A percentile compares a stretch with the other conserved stretches of the same genome.
These are phyloP conservation scores for Backusella psychrophila DNA, from an alignment of 192 early-diverging fungal genomes.

Conservation along the genomic window DNA sequence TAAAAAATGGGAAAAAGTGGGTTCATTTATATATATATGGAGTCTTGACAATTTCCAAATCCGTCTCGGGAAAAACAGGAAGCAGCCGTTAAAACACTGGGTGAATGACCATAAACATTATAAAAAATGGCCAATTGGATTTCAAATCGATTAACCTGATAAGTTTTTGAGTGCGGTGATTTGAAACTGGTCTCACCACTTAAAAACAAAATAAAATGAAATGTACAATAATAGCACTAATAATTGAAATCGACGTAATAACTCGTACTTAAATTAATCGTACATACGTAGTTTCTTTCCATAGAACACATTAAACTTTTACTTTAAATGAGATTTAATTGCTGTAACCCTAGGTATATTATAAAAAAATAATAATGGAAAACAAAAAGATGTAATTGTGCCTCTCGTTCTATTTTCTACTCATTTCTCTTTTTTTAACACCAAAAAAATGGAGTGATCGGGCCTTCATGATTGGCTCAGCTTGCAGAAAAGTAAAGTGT, in stretches of 20 bases:
- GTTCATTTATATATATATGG: background rate
- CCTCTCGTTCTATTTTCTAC: background rate
- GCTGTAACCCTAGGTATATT: too few relatives aligned
- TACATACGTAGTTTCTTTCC: background rate
- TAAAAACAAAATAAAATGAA: background rate
- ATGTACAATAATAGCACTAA: background rate
- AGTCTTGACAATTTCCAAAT: background rate
- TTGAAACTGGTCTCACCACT: background rate
- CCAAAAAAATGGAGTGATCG: background rate
- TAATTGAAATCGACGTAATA: background rate
- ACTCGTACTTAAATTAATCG: background rate
- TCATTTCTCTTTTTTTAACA: background rate
- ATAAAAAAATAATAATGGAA: background rate
- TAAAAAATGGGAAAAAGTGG: background rate
- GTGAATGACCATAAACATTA: slow-evolving; percentile 6
- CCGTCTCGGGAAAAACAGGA: slow-evolving; percentile 1
- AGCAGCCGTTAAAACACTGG: slow-evolving; percentile 3
- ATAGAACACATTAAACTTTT: background rate
- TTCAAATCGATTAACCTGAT: background rate
- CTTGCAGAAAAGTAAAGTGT: background rate
- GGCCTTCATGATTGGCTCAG: background rate
- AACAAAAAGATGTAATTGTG: background rate
- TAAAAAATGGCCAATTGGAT: background rate
- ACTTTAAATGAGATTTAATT: background rate
- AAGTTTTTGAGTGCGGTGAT: background rate